These are phyloP conservation scores for Borovskyia barvae DNA, from an alignment of 208 protist genomes.

Conservation along the genomic window DNA sequence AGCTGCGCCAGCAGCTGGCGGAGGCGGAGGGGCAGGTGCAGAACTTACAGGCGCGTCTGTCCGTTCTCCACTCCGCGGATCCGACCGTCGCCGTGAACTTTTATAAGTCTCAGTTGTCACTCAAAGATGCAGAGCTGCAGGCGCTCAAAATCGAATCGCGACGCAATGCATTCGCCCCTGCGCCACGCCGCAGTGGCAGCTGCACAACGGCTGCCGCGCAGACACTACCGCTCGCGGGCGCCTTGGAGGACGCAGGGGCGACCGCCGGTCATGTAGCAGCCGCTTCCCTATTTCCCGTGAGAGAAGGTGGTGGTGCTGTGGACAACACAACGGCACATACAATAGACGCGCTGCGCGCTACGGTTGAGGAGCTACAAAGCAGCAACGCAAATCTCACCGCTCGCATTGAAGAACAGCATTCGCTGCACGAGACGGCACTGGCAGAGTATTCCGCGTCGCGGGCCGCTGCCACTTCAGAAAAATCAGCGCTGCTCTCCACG, in stretches of 20 bases:
- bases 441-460: constrained; percentile 1
- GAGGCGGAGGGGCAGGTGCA: constrained; percentile 17
- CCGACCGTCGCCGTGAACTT: constrained; percentile 9
- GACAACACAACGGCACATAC: no score
- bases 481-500: constrained; percentile 12
- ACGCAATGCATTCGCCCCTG: neutral
- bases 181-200: constrained; percentile 8
- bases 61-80: constrained; percentile 10
- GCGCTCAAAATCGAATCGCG: constrained; percentile 7
- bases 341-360: neutral
- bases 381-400: neutral
- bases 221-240: neutral
- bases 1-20: constrained; percentile 21
- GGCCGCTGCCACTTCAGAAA: constrained; percentile 2
- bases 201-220: neutral
- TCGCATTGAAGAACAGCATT: no score
- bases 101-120: constrained; percentile 22
- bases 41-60: constrained; percentile 13
- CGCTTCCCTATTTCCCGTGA: no score
- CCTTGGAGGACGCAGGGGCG: neutral
- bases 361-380: neutral
- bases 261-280: neutral
- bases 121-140: constrained; percentile 26
- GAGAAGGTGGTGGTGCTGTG: no score
- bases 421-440: neutral